phyloP scores from a whole-genome alignment of 257 asterid genomes.

The Forsythia suspensa region DNA sequence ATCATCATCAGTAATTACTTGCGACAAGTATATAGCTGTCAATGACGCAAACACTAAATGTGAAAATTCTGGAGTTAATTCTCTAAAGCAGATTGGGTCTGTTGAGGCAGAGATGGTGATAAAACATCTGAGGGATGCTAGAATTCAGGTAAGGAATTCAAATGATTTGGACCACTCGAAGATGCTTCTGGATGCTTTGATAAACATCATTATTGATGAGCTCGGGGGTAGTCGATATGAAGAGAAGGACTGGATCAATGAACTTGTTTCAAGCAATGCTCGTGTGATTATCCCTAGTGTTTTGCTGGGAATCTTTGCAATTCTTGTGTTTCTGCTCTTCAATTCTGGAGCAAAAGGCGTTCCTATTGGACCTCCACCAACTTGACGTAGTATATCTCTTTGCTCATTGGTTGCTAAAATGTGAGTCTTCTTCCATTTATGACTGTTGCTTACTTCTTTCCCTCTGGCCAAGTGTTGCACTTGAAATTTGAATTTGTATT shows the following conservation, averaged over 20 bases:
- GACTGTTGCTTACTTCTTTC: slow-evolving; percentile 2
- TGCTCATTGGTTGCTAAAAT: not conserved
- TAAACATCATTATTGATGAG: slow-evolving; percentile 42
- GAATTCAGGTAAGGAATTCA: slow-evolving; percentile 40
- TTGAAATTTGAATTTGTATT: not conserved
- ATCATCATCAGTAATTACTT: slow-evolving; percentile 31
- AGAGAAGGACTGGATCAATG: slow-evolving; percentile 41
- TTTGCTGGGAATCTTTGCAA: slow-evolving; percentile 38
- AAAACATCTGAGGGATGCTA: slow-evolving; percentile 54
- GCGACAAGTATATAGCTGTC: slow-evolving; percentile 16
- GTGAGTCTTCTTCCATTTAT: slow-evolving; percentile 8
- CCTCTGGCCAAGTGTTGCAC: not conserved
- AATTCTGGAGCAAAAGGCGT: slow-evolving; percentile 19
- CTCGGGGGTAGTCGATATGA: slow-evolving; percentile 36
- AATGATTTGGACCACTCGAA: slow-evolving; percentile 42
- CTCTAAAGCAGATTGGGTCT: slow-evolving; percentile 25
- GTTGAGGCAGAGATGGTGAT: slow-evolving; percentile 49
- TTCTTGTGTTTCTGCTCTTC: slow-evolving; percentile 26
- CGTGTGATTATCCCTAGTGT: slow-evolving; percentile 32
- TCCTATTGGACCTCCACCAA: slow-evolving; percentile 42
- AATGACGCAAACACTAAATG: slow-evolving; percentile 9
- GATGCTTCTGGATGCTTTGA: slow-evolving; percentile 54
- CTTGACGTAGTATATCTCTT: slow-evolving; percentile 30
- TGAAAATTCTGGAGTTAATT: slow-evolving; percentile 17
- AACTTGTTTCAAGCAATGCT: slow-evolving; percentile 32